Conservation (phyloP, 2,329 filamentous ascomycete species). For the Aspergillus niger region DNA sequence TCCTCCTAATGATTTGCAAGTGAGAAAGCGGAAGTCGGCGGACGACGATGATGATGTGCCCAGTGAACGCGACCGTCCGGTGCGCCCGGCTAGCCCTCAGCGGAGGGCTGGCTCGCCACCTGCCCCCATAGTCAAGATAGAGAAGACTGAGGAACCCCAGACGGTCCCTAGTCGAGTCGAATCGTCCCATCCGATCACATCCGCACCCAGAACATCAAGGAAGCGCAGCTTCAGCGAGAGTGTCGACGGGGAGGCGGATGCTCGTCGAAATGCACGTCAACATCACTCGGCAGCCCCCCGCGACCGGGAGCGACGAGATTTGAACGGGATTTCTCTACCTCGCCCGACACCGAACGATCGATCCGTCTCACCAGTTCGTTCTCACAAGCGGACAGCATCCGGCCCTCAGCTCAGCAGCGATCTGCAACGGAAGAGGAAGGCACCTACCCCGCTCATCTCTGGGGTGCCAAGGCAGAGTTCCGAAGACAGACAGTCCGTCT, state of each 20-base stretch:
- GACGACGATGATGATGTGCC: conserved; percentile 26
- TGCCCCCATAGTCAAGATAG: conserved; percentile 37
- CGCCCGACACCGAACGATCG: conserved; percentile 36
- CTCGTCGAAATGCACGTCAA: conserved; percentile 27
- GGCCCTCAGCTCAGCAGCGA: conserved; percentile 33
- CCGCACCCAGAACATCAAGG: conserved; percentile 26
- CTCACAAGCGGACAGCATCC: conserved; percentile 41
- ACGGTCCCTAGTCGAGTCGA: conserved; percentile 27
- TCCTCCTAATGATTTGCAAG: conserved; percentile 26
- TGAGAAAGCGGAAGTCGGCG: conserved; percentile 35
- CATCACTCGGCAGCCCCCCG: conserved; percentile 20
- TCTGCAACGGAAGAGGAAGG: conserved; percentile 38
- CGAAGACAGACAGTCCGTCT: conserved; percentile 48
- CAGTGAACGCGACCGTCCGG: conserved; percentile 24
- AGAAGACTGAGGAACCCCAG: conserved; percentile 36
- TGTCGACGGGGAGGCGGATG: conserved; percentile 33
- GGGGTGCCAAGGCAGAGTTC: conserved; percentile 47
- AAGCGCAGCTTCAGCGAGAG: conserved; percentile 44
- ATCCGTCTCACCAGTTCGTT: conserved; percentile 40
- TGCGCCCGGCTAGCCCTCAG: conserved; percentile 29
- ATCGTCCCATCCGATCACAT: conserved; percentile 15
- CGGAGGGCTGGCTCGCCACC: conserved; percentile 31
- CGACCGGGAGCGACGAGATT: conserved; percentile 30
- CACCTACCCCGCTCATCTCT: conserved; percentile 44
- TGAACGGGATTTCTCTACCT: conserved; percentile 30